Conservation (phyloP, 2,329 filamentous ascomycete genomes). For the Fusarium domesticum region DNA sequence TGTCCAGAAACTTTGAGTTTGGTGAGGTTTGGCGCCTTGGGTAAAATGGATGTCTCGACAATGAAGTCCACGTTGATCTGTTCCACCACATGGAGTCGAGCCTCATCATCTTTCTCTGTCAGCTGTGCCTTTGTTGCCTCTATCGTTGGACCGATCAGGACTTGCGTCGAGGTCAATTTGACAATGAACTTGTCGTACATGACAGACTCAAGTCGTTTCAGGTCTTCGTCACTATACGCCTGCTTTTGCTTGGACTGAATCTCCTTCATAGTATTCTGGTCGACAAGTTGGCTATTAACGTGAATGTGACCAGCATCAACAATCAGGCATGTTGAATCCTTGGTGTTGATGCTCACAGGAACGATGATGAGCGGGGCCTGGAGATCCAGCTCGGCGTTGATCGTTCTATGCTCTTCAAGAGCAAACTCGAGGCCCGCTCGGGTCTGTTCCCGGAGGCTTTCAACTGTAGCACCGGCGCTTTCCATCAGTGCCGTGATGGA, state of each 20-base stretch:
- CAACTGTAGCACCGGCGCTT: slow-evolving; percentile 89
- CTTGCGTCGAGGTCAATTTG: slow-evolving; percentile 89
- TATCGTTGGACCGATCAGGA: slow-evolving; percentile 91
- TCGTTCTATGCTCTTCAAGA: slow-evolving; percentile 94
- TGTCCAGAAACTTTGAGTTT: slow-evolving; percentile 90
- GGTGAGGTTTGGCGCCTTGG: slow-evolving; percentile 88
- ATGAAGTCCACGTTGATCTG: slow-evolving; percentile 97
- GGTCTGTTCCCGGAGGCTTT: slow-evolving; percentile 92
- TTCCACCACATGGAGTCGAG: slow-evolving; percentile 85
- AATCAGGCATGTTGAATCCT: slow-evolving; percentile 83
- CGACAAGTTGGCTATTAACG: slow-evolving; percentile 89
- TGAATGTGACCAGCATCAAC: slow-evolving; percentile 95
- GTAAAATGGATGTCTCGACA: slow-evolving; percentile 95
- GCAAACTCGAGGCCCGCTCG: slow-evolving; percentile 94
- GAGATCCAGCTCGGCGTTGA: slow-evolving; percentile 92
- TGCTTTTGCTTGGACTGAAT: slow-evolving; percentile 88
- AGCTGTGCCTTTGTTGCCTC: slow-evolving; percentile 85
- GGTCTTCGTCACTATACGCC: slow-evolving; percentile 84
- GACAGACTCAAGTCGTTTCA: slow-evolving; percentile 78
- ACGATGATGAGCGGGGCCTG: slow-evolving; percentile 96
- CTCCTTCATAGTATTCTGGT: slow-evolving; percentile 83
- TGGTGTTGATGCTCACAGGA: slow-evolving; percentile 82
- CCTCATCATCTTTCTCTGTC: slow-evolving; percentile 61
- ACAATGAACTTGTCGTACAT: slow-evolving; percentile 98
- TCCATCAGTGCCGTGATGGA: slow-evolving; percentile 96